Conservation (phyloP, 768 basidiomycete species). For the Leccinellum albellum region DNA sequence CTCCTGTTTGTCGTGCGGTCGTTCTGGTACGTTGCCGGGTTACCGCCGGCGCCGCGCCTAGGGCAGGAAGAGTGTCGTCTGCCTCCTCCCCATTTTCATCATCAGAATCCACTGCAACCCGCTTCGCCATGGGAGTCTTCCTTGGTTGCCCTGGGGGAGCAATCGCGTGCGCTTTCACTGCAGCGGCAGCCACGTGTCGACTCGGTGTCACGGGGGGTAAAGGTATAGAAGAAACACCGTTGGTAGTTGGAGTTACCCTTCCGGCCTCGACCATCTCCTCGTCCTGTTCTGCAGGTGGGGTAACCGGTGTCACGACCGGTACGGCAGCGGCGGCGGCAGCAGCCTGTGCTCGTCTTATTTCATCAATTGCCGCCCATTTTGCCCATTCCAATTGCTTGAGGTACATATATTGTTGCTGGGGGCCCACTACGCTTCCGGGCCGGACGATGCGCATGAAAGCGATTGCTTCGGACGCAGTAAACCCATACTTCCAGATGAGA, state of each 20-base stretch:
- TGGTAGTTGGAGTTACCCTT: slow-evolving; percentile 28
- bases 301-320: slow-evolving; percentile 65
- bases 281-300: slow-evolving; percentile 75
- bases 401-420: slow-evolving; percentile 93
- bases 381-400: slow-evolving; percentile 92
- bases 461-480: slow-evolving; percentile 93
- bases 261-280: slow-evolving; percentile 54
- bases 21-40: slow-evolving; percentile 35
- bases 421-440: slow-evolving; percentile 89
- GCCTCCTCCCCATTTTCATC: slow-evolving; percentile 55
- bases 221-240: slow-evolving; percentile 20
- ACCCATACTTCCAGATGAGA: slow-evolving; percentile 97
- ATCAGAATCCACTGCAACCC: slow-evolving; percentile 62
- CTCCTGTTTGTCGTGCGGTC: slow-evolving; percentile 35
- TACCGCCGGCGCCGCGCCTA: slow-evolving; percentile 46
- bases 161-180: slow-evolving; percentile 67
- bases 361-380: slow-evolving; percentile 88
- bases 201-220: slow-evolving; percentile 80
- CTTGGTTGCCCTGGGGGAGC: slow-evolving; percentile 80
- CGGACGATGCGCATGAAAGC: slow-evolving; percentile 98
- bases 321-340: slow-evolving; percentile 39
- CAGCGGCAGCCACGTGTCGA: slow-evolving; percentile 65
- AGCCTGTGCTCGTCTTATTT: slow-evolving; percentile 49
- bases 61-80: slow-evolving; percentile 61
- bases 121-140: slow-evolving; percentile 82